Conservation (phyloP, 768 basidiomycete species). For the Daedaleopsis sinensis region DNA sequence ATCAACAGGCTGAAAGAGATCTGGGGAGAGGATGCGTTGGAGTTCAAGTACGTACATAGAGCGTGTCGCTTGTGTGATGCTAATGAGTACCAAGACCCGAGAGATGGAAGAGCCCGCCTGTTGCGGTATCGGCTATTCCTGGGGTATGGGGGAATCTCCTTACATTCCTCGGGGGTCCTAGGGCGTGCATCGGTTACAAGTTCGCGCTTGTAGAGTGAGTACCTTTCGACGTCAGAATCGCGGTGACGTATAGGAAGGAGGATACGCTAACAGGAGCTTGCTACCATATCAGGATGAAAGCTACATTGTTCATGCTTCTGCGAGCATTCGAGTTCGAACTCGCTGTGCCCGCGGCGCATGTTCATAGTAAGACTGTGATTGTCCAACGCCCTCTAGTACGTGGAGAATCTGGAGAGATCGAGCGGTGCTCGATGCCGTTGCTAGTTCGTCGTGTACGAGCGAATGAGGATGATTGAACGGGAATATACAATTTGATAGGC, state of each 20-base stretch:
- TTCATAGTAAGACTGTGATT: slow-evolving; percentile 22
- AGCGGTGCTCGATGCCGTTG: no score
- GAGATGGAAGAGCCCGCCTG: slow-evolving; percentile 57
- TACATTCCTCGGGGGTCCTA: slow-evolving; percentile 66
- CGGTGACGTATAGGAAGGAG: slow-evolving; percentile 57
- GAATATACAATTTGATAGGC: no score
- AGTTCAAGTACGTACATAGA: slow-evolving; percentile 41
- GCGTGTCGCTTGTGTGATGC: no score
- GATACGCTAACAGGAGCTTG: slow-evolving; percentile 49
- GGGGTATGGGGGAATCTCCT: slow-evolving; percentile 63
- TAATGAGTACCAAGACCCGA: slow-evolving; percentile 49
- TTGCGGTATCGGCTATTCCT: slow-evolving; percentile 49
- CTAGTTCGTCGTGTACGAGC: no score
- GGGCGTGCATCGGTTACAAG: slow-evolving; percentile 67
- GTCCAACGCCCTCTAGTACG: slow-evolving; percentile 29
- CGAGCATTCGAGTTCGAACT: slow-evolving; percentile 36
- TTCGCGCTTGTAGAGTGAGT: slow-evolving; percentile 65
- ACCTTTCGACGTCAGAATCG: slow-evolving; percentile 53
- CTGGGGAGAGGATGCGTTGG: slow-evolving; percentile 64
- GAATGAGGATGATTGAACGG: no score
- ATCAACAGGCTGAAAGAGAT: slow-evolving; percentile 54
- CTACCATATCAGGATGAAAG: slow-evolving; percentile 37
- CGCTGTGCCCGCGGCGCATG: slow-evolving; percentile 27
- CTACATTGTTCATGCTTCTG: slow-evolving; percentile 35
- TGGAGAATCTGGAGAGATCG: no score